Base-by-base conservation (phyloP, 768 basidiomycete species). In the Amanita fuliginea region DNA sequence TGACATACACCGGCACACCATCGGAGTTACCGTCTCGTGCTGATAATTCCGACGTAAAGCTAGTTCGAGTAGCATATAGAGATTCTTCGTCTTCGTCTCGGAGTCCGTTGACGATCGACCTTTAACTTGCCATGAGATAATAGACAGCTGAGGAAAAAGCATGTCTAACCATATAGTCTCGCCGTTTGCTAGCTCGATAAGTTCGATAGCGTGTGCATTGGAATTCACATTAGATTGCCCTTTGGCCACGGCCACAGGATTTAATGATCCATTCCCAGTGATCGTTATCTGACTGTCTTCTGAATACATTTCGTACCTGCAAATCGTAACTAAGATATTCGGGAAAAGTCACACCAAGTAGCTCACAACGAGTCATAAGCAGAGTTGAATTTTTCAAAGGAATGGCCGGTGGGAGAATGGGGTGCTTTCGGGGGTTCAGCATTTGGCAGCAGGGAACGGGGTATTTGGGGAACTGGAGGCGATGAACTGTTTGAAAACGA, bases 161-260 rank as follows among this genome's bases (percentile, higher is more conserved):
- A 32, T 53, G 21, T 70, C 80, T 51, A 48, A 86, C 89, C 89
- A 92, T 53, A 92, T 81, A 6, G 85, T 87, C 61, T 90, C 81
- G 19, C 89, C 89, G 59, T 89, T 89, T n/a, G 86, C 84, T 58
- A 89, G 67, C 59, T 91, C 84, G 48, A 91, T 73, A 39, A 91
- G 74, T 64, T 92, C 86, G 26, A 91, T 67, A 3, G 82, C 87
- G 42, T 81, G 76, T 35, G 72, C 57, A 47, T 75, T 78, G 44
- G 76, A 56, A 53, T 63, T 61, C 43, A 62, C 42, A 46, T 56
- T 53, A 6, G 51, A 36, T 46, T 65, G 64, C 35, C 57, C 64
- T 53, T 61, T 63, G 45, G 60, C 14, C 32, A 19, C 55, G 45
- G 60, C 14, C 32, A 19, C 55, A 43, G 50, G 59, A 44, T 56